Percentiles rank a stretch among this genome's conserved stretches.
Evolutionary conservation across 805 yeast species (phyloP).

Genomic region (Ogataea sp.): DNA sequence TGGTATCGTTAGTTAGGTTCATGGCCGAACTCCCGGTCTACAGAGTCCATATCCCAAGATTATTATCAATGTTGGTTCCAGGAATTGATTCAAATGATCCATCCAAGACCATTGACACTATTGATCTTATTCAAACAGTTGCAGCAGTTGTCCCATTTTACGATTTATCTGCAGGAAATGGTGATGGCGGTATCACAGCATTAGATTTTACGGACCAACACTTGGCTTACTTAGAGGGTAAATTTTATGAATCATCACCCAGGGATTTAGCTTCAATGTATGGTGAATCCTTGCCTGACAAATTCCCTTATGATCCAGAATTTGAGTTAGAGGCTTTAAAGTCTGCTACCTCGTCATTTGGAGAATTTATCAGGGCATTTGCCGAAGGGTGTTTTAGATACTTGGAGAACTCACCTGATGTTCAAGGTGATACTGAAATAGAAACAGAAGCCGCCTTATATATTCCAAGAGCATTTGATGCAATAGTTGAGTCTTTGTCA

Average conservation of each 20-base stretch:
- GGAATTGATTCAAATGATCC: constrained; percentile 89
- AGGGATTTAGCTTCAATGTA: constrained; percentile 10
- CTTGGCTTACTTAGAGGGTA: constrained; percentile 42
- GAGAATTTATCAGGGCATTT: constrained; percentile 47
- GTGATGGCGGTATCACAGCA: constrained; percentile 31
- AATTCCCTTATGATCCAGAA: constrained; percentile 34
- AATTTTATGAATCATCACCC: constrained; percentile 26
- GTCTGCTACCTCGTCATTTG: constrained; percentile 69
- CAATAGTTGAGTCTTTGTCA: constrained; percentile 51
- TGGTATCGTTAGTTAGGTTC: constrained; percentile 57
- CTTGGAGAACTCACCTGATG: constrained; percentile 63
- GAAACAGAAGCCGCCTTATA: constrained; percentile 39
- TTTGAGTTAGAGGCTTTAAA: constrained; percentile 48
- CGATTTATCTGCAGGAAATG: constrained; percentile 41
- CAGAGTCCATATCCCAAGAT: constrained; percentile 71
- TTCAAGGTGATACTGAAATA: constrained; percentile 39
- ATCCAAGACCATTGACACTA: constrained; percentile 56
- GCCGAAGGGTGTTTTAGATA: constrained; percentile 52
- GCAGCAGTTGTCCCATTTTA: constrained; percentile 67
- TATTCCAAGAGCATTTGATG: constrained; percentile 30
- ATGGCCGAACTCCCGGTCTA: constrained; percentile 56
- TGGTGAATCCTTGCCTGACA: constrained; percentile 13
- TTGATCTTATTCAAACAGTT: constrained; percentile 61
- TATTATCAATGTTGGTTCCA: constrained; percentile 60
- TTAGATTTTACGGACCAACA: constrained; percentile 61